phyloP scores from a whole-genome alignment of 108 stramenopile genomes.

The Nannochloropsis oceanica region DNA sequence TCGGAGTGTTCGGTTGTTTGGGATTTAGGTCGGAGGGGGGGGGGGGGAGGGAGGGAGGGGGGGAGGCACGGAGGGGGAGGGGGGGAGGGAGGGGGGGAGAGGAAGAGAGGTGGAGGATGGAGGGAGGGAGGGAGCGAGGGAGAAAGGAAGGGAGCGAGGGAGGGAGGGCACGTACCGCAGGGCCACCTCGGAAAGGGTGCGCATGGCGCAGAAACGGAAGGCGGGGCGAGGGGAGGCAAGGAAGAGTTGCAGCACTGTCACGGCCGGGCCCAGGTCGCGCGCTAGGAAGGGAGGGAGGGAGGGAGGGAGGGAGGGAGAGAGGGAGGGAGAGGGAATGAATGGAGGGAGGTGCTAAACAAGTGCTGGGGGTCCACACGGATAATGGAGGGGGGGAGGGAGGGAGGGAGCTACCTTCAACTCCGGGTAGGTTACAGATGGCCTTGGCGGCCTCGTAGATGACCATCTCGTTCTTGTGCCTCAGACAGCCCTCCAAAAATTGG shows the following conservation, averaged over 20 bases:
- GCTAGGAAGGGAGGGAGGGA: constrained; percentile 16
- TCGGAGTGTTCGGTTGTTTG: too few relatives aligned
- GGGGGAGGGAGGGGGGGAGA: too few relatives aligned
- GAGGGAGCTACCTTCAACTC: constrained; percentile 42
- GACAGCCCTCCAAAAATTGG: constrained; percentile 70
- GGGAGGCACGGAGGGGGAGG: too few relatives aligned
- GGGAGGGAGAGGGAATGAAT: not conserved
- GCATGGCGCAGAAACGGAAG: constrained; percentile 82
- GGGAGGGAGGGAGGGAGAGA: not conserved
- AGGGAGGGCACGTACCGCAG: not conserved
- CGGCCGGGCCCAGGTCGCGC: constrained; percentile 77
- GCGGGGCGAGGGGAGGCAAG: constrained; percentile 81
- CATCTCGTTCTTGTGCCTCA: constrained; percentile 85
- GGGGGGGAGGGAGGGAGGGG: too few relatives aligned
- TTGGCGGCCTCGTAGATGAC: constrained; percentile 97
- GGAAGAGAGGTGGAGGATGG: too few relatives aligned
- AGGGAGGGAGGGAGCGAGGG: not conserved
- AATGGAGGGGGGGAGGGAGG: not conserved
- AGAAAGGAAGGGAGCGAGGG: not conserved
- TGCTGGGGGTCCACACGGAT: not conserved
- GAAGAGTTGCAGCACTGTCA: constrained; percentile 88
- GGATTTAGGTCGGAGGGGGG: too few relatives aligned
- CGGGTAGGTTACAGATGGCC: constrained; percentile 85
- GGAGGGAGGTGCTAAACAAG: not conserved
- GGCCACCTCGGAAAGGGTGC: constrained; percentile 55